Evolutionary conservation across 2,329 filamentous ascomycete species (phyloP), one percentile per base, ranked within the genome.

Genomic region (Fusarium staphyleae): DNA sequence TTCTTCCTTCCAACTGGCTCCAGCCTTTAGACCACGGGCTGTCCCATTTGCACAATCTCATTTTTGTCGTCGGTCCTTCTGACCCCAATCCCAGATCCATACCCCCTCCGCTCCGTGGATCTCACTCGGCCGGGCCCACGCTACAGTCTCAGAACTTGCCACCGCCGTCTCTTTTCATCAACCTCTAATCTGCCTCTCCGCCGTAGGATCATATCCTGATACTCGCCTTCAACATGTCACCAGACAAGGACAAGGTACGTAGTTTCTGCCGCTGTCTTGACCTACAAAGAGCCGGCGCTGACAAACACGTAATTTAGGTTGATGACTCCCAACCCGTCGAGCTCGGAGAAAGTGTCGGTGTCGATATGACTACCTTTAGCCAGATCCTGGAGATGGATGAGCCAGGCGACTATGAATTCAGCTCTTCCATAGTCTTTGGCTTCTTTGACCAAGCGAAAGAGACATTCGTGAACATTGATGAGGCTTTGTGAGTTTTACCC

Each of bases 331-430:
- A n/a, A n/a, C n/a, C n/a, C n/a, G n/a, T 86, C 67, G 79, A 81
- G 54, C 84, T 62, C 39, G 52, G 90, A 55, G 84, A 91, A 62
- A 87, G 85, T 54, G 89, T 95, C 62, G 81, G 82, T 70, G 87
- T 99, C 75, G 93, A 98, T 73, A 77, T 80, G 56, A 72, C 75
- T 48, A 96, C 92, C 50, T 99, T 99, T 69, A 87, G 88, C 67
- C 95, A 98, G 79, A 98, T 99, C 72, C 85, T 98, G 59, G 95
- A 98, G 75, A 97, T 99, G 93, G 95, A 99, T 73, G 95, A 98
- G 61, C 89, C 90, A 61, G 85, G 87, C 10, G 89, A 93, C 60
- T 83, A 87, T 66, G 91, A 96, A 41, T 98, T 98, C 80, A 96
- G 90, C 77, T 85, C 81, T 67, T 88, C 89, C 55, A 93, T 99